Percentiles rank a stretch among this genome's conserved stretches.
phyloP scores from a whole-genome alignment of 768 basidiomycete species.

The Xanthoconium purpureum region DNA sequence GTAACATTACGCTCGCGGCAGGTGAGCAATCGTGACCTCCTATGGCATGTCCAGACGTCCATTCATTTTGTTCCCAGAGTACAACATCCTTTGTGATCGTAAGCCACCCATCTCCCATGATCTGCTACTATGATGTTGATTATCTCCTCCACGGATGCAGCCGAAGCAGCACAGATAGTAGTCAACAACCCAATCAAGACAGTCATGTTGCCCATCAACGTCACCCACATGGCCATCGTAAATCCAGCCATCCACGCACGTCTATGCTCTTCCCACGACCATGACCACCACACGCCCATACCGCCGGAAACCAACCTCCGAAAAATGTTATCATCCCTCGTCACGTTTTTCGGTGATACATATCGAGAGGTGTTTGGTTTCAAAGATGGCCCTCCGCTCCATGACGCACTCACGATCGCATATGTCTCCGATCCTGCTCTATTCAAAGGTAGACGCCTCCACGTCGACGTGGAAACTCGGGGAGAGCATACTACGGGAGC shows the following conservation, averaged over 20 bases:
- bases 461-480: slow-evolving; percentile 79
- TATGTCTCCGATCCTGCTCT: slow-evolving; percentile 69
- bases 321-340: slow-evolving; percentile 69
- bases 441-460: slow-evolving; percentile 59
- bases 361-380: slow-evolving; percentile 81
- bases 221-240: slow-evolving; percentile 83
- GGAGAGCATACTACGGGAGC: slow-evolving; percentile 69
- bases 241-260: slow-evolving; percentile 49
- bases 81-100: slow-evolving; percentile 83
- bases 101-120: slow-evolving; percentile 28
- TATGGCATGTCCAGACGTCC: background rate
- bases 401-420: slow-evolving; percentile 80
- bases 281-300: slow-evolving; percentile 10
- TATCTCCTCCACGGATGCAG: slow-evolving; percentile 33
- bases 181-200: slow-evolving; percentile 65
- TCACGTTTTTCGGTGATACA: slow-evolving; percentile 68
- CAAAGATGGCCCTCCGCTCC: slow-evolving; percentile 79
- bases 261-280: slow-evolving; percentile 47
- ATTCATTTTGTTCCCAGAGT: slow-evolving; percentile 46
- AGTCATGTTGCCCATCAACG: slow-evolving; percentile 82
- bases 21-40: slow-evolving; percentile 34
- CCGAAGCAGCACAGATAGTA: slow-evolving; percentile 82
- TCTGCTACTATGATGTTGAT: background rate
- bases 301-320: slow-evolving; percentile 49
- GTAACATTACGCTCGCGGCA: slow-evolving; percentile 76